Evolutionary conservation across 192 early-diverging fungal species (phyloP), one percentile per base, ranked within the genome.

Genomic region (Rhizophagus prolifer): DNA sequence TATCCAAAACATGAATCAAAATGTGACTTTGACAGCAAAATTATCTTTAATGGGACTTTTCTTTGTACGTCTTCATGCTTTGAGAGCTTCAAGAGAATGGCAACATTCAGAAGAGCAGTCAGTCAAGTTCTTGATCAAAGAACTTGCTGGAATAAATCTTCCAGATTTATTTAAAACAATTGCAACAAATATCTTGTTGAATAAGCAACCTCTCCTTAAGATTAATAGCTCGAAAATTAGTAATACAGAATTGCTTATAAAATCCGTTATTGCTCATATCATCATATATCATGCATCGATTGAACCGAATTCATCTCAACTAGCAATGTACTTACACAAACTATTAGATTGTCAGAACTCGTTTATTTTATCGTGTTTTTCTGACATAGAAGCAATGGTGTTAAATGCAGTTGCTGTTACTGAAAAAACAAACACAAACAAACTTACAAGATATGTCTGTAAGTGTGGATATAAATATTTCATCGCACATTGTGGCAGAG

Each of bases 381-480:
- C 77, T 23, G 77, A 78, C 34, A 19, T 23, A 25, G 58, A 73
- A 44, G n/a, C 59, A 28, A 34, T 78, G 19, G 9, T 73, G 4
- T 38, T 78, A 9, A 73, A 50, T 19, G 77, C 70, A 16, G 16
- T 78, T n/a, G 16, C 23, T 63, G 7, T 5, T 38, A 38, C 36
- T 8, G 36, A 38, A 38, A 38, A 38, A 8, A 41, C 19, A 34
- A 14, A 14, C 10, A n/a, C 16, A 9, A 41, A 36, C 5, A 21
- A 9, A 67, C 6, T 26, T 46, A 26, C 12, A 26, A 70, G 68
- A 47, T 70, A 70, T 47, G 9, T 6, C 4, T 78, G 77, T 46
- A 21, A 26, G 5, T 78, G 71, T 64, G 70, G 77, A 12, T 74
- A 74, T 19, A 70, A 61, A 50, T 78, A 78, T 44, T 8, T 78